Base-by-base conservation (phyloP, 306 rosid genomes). In the Cajanus cajan region DNA sequence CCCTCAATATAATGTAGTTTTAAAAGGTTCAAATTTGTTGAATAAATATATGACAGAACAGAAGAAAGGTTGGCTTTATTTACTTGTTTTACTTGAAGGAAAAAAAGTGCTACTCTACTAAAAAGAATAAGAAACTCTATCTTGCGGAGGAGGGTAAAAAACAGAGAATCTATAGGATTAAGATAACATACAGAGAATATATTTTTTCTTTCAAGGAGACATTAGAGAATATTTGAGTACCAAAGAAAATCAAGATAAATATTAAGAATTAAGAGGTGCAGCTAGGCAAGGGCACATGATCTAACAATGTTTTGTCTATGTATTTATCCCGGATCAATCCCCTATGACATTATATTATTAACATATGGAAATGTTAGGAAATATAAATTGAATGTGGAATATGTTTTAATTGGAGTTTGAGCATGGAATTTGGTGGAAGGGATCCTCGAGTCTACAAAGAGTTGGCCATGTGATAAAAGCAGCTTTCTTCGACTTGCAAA, bases 381-480 rank as follows among this genome's bases (percentile, higher is more conserved):
- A 73, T 2, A 68, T 2, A 68, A 62, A 72, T 14, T 68, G 76
- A 72, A 77, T 73, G 79, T 77, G 78, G 75, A 68, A 80, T 68
- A 68, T 74, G 44, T 80, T 74, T 70, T 22, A 72, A 82, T 80
- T 47, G 89, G 85, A 69, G 78, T 77, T 73, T 85, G 88, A 79
- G 80, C 80, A 64, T 80, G 63, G 84, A 79, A 79, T 74, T 19
- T 71, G 71, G 87, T 74, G 61, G 84, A 76, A 80, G 76, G 31
- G 85, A 82, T 83, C 47, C 84, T 81, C 88, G 85, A 82, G 86
- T 82, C 81, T 82, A 81, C 68, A 64, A 82, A 78, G 86, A 51
- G 85, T 74, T 84, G 91, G 96, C 86, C 97, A 92, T 87, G 98
- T 95, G 98, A 92, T 66, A 88, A 95, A 95, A 91, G 98, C 84